These are phyloP conservation scores for Heracleum sosnowskyi DNA, from an alignment of 129 eudicot species.

Conservation along the genomic window DNA sequence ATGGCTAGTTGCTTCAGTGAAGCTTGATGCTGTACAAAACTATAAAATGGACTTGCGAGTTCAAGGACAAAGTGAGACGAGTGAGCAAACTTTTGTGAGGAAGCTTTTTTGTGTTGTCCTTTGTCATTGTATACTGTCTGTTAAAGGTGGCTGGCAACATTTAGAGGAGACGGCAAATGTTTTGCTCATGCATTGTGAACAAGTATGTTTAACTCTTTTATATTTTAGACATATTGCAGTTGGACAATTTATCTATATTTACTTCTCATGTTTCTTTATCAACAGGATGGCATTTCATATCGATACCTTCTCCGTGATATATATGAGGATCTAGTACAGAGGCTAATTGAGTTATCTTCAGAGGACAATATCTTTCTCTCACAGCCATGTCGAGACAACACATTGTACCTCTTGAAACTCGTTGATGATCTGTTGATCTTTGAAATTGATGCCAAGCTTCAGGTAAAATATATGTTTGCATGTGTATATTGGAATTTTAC, in stretches of 20 bases:
- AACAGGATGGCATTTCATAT: slow-evolving; percentile 68
- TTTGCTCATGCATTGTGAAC: slow-evolving; percentile 61
- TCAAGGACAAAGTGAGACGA: slow-evolving; percentile 30
- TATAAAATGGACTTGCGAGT: slow-evolving; percentile 40
- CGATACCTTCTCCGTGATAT: slow-evolving; percentile 67
- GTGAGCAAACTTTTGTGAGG: slow-evolving; percentile 56
- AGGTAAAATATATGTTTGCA: slow-evolving; percentile 37
- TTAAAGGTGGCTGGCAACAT: slow-evolving; percentile 97
- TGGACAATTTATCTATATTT: background rate
- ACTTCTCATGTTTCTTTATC: slow-evolving; percentile 6
- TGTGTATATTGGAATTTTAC: background rate
- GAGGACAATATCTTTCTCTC: slow-evolving; percentile 65
- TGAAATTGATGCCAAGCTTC: slow-evolving; percentile 74
- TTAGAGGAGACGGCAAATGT: slow-evolving; percentile 90
- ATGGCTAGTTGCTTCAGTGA: slow-evolving; percentile 70
- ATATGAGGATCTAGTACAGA: slow-evolving; percentile 64
- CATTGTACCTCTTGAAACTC: slow-evolving; percentile 69
- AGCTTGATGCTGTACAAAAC: slow-evolving; percentile 64
- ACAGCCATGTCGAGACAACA: slow-evolving; percentile 99
- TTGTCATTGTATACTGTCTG: slow-evolving; percentile 51
- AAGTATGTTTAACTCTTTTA: slow-evolving; percentile 38
- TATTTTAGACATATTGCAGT: background rate
- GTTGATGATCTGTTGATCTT: slow-evolving; percentile 83
- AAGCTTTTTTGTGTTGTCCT: slow-evolving; percentile 68
- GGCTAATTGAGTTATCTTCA: slow-evolving; percentile 49